Evolutionary conservation across 1,139 yeast genomes (phyloP).

Genomic region (Sugiyamaella pinicola): DNA sequence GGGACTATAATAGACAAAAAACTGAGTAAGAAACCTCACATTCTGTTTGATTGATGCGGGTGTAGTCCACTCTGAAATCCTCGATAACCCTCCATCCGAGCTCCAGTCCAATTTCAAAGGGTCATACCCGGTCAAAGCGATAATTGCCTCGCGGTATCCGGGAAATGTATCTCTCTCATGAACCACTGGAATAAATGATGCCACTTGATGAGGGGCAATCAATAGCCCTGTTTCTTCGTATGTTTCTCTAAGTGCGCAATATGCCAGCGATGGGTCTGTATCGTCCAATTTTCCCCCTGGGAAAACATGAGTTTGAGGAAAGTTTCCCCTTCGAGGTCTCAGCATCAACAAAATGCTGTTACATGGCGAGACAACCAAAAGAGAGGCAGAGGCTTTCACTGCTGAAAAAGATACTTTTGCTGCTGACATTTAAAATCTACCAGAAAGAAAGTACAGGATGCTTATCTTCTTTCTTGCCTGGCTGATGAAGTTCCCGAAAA

Average conservation of each 20-base stretch:
- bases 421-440: slow-evolving; percentile 7
- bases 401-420: slow-evolving; percentile 4
- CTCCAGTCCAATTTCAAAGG: slow-evolving; percentile 26
- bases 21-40: slow-evolving; percentile 38
- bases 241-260: slow-evolving; percentile 42
- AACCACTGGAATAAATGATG: slow-evolving; percentile 22
- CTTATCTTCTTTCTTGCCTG: too few relatives aligned
- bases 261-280: slow-evolving; percentile 34
- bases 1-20: slow-evolving; percentile 33
- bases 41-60: slow-evolving; percentile 31
- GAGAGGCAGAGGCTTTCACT: slow-evolving; percentile 35
- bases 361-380: slow-evolving; percentile 37
- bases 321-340: slow-evolving; percentile 39
- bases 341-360: slow-evolving; percentile 37
- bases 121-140: slow-evolving; percentile 20
- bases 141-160: slow-evolving; percentile 27
- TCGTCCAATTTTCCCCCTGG: slow-evolving; percentile 42
- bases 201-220: slow-evolving; percentile 31
- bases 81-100: slow-evolving; percentile 16
- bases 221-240: slow-evolving; percentile 42
- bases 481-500: too few relatives aligned
- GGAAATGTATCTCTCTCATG: slow-evolving; percentile 23
- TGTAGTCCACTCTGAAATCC: slow-evolving; percentile 40
- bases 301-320: slow-evolving; percentile 39
- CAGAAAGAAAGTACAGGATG: neutral